phyloP scores from a whole-genome alignment of 257 asterid species.

The Mentha longifolia region DNA sequence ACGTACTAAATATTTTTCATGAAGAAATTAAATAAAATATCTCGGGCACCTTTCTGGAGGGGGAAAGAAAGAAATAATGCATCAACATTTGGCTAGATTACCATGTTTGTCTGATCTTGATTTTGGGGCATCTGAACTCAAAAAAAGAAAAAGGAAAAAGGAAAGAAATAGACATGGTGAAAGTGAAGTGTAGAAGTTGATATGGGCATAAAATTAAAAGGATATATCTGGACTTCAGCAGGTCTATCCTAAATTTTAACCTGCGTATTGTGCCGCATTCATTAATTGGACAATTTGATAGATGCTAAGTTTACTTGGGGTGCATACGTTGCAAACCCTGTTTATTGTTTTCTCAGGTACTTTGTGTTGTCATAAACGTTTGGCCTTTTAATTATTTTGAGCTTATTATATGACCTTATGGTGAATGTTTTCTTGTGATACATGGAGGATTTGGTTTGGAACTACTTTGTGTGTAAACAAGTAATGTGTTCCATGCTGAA shows the following conservation, averaged over 20 bases:
- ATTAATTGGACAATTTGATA: not conserved
- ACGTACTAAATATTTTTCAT: not conserved
- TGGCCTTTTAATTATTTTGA: conserved; percentile 19
- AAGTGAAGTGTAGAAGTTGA: not conserved
- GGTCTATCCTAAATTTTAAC: not conserved
- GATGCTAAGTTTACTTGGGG: not conserved
- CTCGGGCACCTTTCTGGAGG: not conserved
- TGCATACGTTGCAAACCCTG: not conserved
- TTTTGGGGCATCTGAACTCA: not conserved
- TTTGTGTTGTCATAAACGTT: not conserved
- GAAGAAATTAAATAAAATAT: not conserved
- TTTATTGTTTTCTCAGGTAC: not conserved
- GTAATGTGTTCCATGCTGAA: conserved; percentile 6
- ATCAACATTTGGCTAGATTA: not conserved
- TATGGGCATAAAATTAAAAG: not conserved
- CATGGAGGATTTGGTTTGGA: conserved; percentile 14
- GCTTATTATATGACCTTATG: not conserved
- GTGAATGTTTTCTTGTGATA: not conserved
- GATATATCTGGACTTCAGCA: not conserved
- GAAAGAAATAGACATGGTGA: not conserved
- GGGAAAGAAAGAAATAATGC: not conserved
- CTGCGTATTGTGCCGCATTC: not conserved
- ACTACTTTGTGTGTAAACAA: conserved; percentile 22
- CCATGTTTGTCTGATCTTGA: conserved; percentile 1
- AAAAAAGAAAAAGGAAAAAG: too few species aligned